Evolutionary conservation across 1,139 yeast genomes (phyloP).

Genomic region (Saccharomycopsis phalli): DNA sequence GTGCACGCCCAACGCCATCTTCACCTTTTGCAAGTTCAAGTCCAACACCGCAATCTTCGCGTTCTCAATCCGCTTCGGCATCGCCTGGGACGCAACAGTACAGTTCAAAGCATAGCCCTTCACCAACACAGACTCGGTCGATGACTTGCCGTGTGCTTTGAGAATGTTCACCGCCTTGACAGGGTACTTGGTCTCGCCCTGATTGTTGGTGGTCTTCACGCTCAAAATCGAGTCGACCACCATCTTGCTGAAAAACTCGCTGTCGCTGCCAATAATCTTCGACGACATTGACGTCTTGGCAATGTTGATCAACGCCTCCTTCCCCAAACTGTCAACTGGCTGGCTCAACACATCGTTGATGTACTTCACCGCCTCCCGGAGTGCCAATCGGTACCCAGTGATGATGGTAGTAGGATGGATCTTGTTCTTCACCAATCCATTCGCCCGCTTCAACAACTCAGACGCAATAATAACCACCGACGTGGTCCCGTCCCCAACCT

Average conservation of each 20-base stretch:
- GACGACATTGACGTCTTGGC: constrained; percentile 98
- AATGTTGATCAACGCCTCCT: constrained; percentile 71
- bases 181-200: constrained; percentile 89
- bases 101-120: constrained; percentile 96
- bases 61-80: constrained; percentile 63
- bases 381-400: constrained; percentile 90
- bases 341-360: constrained; percentile 78
- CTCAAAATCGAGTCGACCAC: constrained; percentile 96
- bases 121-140: constrained; percentile 76
- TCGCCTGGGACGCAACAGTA: constrained; percentile 96
- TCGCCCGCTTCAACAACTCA: constrained; percentile 86
- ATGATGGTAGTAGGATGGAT: constrained; percentile 97
- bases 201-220: constrained; percentile 80
- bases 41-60: constrained; percentile 93
- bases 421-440: constrained; percentile 85
- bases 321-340: constrained; percentile 75
- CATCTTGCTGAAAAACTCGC: constrained; percentile 80
- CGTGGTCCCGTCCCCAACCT: constrained; percentile 97
- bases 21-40: constrained; percentile 88
- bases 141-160: constrained; percentile 94
- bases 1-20: constrained; percentile 98
- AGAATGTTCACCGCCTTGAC: constrained; percentile 94
- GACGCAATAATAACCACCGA: constrained; percentile 96
- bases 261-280: constrained; percentile 93
- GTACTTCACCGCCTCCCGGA: constrained; percentile 85